These are phyloP conservation scores for Fusarium compactum DNA, from an alignment of 2,329 filamentous ascomycete species.

Conservation along the genomic window DNA sequence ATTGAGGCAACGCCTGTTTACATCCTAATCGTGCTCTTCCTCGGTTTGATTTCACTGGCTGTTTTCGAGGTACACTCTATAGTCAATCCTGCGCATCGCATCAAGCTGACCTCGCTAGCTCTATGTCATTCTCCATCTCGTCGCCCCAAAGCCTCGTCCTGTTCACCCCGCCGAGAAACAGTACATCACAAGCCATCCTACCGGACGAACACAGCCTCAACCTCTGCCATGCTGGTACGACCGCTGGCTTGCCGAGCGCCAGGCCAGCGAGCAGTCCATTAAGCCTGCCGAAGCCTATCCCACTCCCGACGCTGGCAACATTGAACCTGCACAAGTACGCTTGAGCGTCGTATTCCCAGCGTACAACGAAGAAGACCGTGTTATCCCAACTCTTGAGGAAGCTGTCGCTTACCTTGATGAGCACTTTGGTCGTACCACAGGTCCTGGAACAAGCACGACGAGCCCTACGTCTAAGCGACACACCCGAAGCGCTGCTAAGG, in stretches of 20 bases:
- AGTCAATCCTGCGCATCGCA: neutral
- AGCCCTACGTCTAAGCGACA: constrained; percentile 52
- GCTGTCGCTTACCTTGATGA: constrained; percentile 87
- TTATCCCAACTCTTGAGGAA: constrained; percentile 88
- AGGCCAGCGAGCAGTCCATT: constrained; percentile 58
- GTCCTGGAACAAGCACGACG: constrained; percentile 40
- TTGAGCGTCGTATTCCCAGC: constrained; percentile 94
- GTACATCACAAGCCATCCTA: constrained; percentile 79
- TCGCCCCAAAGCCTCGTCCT: constrained; percentile 84
- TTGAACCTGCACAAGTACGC: constrained; percentile 83
- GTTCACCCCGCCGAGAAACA: constrained; percentile 83
- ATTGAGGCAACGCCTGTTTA: constrained; percentile 55
- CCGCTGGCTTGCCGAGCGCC: constrained; percentile 73
- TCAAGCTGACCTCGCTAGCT: constrained; percentile 52
- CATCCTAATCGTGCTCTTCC: constrained; percentile 53
- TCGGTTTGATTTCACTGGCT: constrained; percentile 50
- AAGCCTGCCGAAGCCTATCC: constrained; percentile 55
- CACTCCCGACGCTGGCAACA: constrained; percentile 64
- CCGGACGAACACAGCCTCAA: constrained; percentile 54
- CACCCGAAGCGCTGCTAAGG: constrained; percentile 46
- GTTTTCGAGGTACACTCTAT: constrained; percentile 55
- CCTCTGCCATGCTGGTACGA: constrained; percentile 90
- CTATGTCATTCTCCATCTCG: constrained; percentile 75
- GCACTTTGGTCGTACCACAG: constrained; percentile 71
- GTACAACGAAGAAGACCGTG: constrained; percentile 90